Base-by-base conservation (phyloP, 192 early-diverging fungal genomes). In the Mortierella antarctica region DNA sequence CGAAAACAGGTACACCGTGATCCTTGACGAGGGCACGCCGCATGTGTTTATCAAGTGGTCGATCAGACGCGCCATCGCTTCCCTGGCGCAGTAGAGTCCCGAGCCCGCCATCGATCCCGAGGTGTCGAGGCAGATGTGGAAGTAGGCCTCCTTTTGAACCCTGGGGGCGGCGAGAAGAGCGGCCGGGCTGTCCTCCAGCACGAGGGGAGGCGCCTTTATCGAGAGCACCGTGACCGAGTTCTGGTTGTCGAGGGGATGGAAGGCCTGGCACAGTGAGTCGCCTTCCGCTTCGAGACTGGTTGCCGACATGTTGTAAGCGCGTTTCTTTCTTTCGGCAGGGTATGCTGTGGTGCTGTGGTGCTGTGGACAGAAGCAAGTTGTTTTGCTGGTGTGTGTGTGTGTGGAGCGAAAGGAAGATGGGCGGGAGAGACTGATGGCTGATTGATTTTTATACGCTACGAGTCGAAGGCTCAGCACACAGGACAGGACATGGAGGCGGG, bases 91-190 rank as follows among this genome's bases (percentile, higher is more conserved):
- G 11, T 8, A 15, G 44, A 85, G 57, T 7, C 71, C 75, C 2
- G 80, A 71, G 3, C 84, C 84, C 11, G 75, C 57, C 84, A 85
- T 85, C 1, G 84, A 85, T 8, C 80, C 84, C 15, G 74, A 83
- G n/a, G 57, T 39, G 58, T 80, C 77, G 6, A 80, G 70, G 40
- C 77, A 80, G 42, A 80, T 80, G 17, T 80, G 65, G 49, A 80
- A 80, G 15, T 53, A 80, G 0, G 69, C 65, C 44, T 80, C 65
- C 70, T 80, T 80, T 12, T 48, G 42, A 0, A 5, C 15, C 14
- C 9, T 11, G 15, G 41, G 49, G 6, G 12, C 3, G 42, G 41
- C 41, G 0, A 31, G 23, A 49, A 31, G 4, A 5, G 14, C 57
- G 5, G 7, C 50, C 21, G 1, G 12, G 15, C 7, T 31, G 42